Base-by-base conservation (phyloP, 2,329 filamentous ascomycete species). In the Trematosphaeria pertusa region DNA sequence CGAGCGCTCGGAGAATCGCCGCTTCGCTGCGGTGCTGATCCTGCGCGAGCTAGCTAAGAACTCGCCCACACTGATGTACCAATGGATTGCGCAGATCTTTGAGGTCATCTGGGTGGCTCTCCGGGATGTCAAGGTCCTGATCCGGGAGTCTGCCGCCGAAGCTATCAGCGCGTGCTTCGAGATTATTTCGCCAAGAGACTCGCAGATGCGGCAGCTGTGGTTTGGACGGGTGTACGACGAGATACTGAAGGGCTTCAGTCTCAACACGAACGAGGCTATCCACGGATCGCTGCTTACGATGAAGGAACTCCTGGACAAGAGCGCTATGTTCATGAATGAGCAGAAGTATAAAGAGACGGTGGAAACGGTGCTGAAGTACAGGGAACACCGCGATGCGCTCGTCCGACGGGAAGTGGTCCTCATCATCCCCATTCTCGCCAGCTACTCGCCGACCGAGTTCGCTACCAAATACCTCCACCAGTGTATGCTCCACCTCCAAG, bases 291-390 rank as follows among this genome's bases (percentile, higher is more conserved):
- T 99, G 31, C 81, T 99, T 15, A 91, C 95, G 1, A 81, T 97
- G 62, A 95, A 93, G 70, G 93, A 97, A 74, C 82, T 99, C 37
- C 84, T 99, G 14, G 85, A 94, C 54, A 93, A 96, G 69, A 94
- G 94, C 42, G 92, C 91, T 61, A 99, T 99, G 93, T 99, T 96
- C 73, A 97, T 99, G 94, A 91, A 96, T 64, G 89, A 92, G 30
- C 86, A 92, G 31, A 73, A 75, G 67, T 99, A 97, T 72, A 85
- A 87, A 48, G 90, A 96, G 60, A 87, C 91, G 9, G 97, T 93
- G 69, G 94, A 99, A 53, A 92, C 94, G 54, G 89, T 97, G 26
- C 86, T 93, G 56, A 88, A 89, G 52, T 89, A 96, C 71, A 96
- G 96, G 71, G 94, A 99, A 60, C 91, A 97, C 61, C 85, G 90